Evolutionary conservation across 148 eudicot species (phyloP).

Genomic region (Rheum nobile): DNA sequence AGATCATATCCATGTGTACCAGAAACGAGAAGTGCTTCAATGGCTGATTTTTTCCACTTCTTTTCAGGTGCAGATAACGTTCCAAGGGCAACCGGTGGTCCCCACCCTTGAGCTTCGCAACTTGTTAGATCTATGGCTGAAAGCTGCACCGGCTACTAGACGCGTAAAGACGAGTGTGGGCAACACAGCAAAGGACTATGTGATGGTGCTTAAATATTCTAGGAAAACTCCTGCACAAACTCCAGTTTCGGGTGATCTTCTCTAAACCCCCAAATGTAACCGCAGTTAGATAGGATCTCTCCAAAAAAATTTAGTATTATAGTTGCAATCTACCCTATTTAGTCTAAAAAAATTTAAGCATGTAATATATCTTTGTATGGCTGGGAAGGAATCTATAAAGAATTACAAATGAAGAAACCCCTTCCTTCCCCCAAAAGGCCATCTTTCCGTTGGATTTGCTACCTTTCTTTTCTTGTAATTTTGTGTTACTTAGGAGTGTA

Average conservation of each 20-base stretch:
- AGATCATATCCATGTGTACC: too few relatives aligned
- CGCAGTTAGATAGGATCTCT: background rate
- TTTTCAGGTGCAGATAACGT: slow-evolving; percentile 54
- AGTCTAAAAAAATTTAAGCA: too few relatives aligned
- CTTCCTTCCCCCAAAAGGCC: too few relatives aligned
- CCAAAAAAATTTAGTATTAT: background rate
- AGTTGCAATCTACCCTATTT: too few relatives aligned
- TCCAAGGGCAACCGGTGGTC: slow-evolving; percentile 55
- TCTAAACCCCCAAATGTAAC: background rate
- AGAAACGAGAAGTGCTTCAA: too few relatives aligned
- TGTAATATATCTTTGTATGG: too few relatives aligned
- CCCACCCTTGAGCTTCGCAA: slow-evolving; percentile 43
- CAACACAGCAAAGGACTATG: slow-evolving; percentile 61
- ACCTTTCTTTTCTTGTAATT: too few relatives aligned
- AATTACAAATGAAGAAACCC: too few relatives aligned
- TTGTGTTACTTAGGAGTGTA: too few relatives aligned
- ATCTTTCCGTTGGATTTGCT: too few relatives aligned
- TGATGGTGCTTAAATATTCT: slow-evolving; percentile 57
- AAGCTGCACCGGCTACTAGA: slow-evolving; percentile 26
- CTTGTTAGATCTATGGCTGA: slow-evolving; percentile 58
- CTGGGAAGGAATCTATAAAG: too few relatives aligned
- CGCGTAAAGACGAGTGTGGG: slow-evolving; percentile 37
- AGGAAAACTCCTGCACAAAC: slow-evolving; percentile 17
- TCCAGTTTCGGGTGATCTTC: background rate
- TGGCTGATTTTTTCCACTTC: background rate